These are phyloP conservation scores for Sarcodon aspratus DNA, from an alignment of 768 basidiomycete species.

Conservation along the genomic window DNA sequence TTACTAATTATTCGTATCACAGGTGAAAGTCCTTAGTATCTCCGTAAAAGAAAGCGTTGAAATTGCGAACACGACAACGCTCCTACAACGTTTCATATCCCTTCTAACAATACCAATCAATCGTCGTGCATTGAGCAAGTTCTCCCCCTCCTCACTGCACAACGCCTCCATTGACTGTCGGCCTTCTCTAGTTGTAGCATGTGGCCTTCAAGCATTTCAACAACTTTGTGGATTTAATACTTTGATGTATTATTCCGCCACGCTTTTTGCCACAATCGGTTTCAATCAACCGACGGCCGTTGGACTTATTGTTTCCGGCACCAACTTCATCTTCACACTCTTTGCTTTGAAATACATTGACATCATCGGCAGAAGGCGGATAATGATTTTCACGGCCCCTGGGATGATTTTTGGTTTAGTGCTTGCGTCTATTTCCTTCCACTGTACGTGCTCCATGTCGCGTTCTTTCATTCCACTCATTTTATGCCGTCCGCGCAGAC, in stretches of 20 bases:
- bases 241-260: conserved; percentile 65
- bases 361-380: conserved; percentile 53
- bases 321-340: conserved; percentile 71
- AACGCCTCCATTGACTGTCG: not conserved
- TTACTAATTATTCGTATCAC: not conserved
- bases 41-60: conserved; percentile 52
- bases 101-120: conserved; percentile 48
- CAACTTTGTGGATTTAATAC: conserved; percentile 83
- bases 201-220: conserved; percentile 76
- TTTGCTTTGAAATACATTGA: conserved; percentile 69
- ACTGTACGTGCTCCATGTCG: conserved; percentile 31
- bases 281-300: conserved; percentile 78
- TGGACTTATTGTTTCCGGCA: conserved; percentile 66
- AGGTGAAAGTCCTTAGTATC: conserved; percentile 49
- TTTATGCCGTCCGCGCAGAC: conserved; percentile 19
- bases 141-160: not conserved
- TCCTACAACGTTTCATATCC: conserved; percentile 40
- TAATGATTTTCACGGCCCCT: conserved; percentile 61
- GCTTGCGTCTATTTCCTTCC: conserved; percentile 54
- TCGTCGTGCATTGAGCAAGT: conserved; percentile 57
- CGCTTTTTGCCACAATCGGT: conserved; percentile 70
- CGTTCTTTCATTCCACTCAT: not conserved
- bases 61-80: conserved; percentile 50
- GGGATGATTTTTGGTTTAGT: conserved; percentile 61
- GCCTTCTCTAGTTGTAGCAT: conserved; percentile 45